Percentiles rank a stretch among this genome's conserved stretches.
Evolutionary conservation across 441 rosid genomes (phyloP).

Genomic region (Populus trichocarpa): DNA sequence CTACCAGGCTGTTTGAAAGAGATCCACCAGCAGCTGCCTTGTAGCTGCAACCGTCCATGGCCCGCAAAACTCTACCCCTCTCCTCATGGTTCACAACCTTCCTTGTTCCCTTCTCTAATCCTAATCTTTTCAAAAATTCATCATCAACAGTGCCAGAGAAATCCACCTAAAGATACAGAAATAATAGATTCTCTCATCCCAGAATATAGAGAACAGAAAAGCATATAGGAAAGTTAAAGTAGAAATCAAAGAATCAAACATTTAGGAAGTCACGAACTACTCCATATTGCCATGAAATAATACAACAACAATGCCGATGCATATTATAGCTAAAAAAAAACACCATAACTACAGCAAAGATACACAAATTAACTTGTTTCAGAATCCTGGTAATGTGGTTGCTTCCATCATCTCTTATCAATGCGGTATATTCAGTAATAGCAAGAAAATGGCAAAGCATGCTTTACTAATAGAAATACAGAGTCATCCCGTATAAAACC

Average conservation of each 20-base stretch:
- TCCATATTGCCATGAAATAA: background rate
- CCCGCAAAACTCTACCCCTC: conserved; percentile 83
- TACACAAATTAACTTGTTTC: background rate
- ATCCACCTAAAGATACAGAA: conserved; percentile 58
- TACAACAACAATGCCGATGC: background rate
- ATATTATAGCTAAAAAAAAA: background rate
- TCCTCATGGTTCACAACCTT: conserved; percentile 91
- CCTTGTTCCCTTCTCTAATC: conserved; percentile 83
- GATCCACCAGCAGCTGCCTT: conserved; percentile 99
- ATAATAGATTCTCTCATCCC: background rate
- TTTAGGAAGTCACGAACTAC: background rate
- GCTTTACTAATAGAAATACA: background rate
- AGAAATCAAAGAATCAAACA: background rate
- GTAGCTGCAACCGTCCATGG: conserved; percentile 98
- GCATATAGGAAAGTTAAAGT: background rate
- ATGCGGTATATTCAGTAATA: background rate
- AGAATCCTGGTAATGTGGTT: background rate
- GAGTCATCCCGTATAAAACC: background rate
- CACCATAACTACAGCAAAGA: background rate
- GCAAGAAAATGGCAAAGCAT: background rate
- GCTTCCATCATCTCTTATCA: background rate
- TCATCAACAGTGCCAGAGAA: conserved; percentile 87
- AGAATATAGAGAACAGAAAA: background rate
- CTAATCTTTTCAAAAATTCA: conserved; percentile 63
- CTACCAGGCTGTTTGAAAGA: conserved; percentile 87